These are phyloP conservation scores for Raphanus raphanistrum DNA, from an alignment of 345 rosid species.

Conservation along the genomic window DNA sequence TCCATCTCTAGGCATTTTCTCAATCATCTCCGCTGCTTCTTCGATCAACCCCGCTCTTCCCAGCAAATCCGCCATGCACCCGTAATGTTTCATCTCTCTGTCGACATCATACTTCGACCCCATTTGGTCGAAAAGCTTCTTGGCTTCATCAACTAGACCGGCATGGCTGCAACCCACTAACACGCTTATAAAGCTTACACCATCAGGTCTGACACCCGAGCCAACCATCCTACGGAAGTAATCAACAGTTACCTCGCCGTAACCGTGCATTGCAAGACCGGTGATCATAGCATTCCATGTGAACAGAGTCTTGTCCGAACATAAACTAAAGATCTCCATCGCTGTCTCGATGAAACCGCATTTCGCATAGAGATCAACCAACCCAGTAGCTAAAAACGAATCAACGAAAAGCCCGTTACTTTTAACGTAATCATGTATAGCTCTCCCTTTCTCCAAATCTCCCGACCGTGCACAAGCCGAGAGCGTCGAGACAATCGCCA, in stretches of 20 bases:
- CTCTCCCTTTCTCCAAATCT: slow-evolving; percentile 54
- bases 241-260: slow-evolving; percentile 42
- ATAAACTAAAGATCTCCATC: slow-evolving; percentile 44
- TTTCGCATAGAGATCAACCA: slow-evolving; percentile 69
- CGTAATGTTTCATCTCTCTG: slow-evolving; percentile 67
- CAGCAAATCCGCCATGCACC: slow-evolving; percentile 80
- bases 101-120: slow-evolving; percentile 42
- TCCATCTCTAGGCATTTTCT: slow-evolving; percentile 52
- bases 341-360: slow-evolving; percentile 60
- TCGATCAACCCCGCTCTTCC: slow-evolving; percentile 65
- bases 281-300: slow-evolving; percentile 75
- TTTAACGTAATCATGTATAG: slow-evolving; percentile 46
- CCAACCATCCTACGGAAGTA: slow-evolving; percentile 56
- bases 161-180: slow-evolving; percentile 75
- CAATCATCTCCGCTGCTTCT: slow-evolving; percentile 61
- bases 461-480: slow-evolving; percentile 80
- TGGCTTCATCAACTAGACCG: slow-evolving; percentile 65
- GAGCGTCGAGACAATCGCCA: slow-evolving; percentile 68
- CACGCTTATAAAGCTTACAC: slow-evolving; percentile 58
- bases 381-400: slow-evolving; percentile 63
- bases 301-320: slow-evolving; percentile 46
- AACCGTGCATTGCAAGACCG: slow-evolving; percentile 75
- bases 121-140: slow-evolving; percentile 59
- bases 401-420: slow-evolving; percentile 43
- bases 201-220: slow-evolving; percentile 57